Evolutionary conservation across 495 filamentous ascomycete species (phyloP).

Genomic region (Opeltia flavorubescens): DNA sequence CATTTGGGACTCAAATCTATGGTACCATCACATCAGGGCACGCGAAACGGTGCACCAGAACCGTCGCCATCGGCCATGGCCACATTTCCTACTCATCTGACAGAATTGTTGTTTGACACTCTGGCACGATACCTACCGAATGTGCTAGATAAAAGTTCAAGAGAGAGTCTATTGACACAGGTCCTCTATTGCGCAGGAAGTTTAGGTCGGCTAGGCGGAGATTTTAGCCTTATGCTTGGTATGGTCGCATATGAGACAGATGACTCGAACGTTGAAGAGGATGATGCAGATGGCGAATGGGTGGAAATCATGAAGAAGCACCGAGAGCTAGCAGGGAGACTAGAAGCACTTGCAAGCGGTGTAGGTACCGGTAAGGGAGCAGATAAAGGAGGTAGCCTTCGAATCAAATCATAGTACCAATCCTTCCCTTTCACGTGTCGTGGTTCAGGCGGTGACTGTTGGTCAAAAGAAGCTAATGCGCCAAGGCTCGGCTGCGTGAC

Average conservation of each 20-base stretch:
- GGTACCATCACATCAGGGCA: slow-evolving; percentile 8
- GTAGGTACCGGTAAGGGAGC: slow-evolving; percentile 12
- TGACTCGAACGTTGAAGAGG: slow-evolving; percentile 6
- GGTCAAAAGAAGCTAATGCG: too few relatives aligned
- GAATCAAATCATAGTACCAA: background rate
- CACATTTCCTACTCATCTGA: slow-evolving; percentile 77
- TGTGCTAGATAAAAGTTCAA: slow-evolving; percentile 60
- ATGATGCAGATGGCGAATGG: slow-evolving; percentile 42
- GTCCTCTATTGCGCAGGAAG: slow-evolving; percentile 92
- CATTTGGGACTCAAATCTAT: slow-evolving; percentile 10
- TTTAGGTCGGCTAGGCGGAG: slow-evolving; percentile 78
- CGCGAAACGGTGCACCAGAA: slow-evolving; percentile 42
- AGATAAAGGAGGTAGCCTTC: slow-evolving; percentile 1
- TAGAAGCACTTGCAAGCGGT: slow-evolving; percentile 63
- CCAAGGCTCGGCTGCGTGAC: too few relatives aligned
- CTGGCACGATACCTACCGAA: slow-evolving; percentile 70
- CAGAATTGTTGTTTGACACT: slow-evolving; percentile 66
- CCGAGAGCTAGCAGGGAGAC: slow-evolving; percentile 64
- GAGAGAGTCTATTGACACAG: slow-evolving; percentile 83
- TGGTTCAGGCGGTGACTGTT: too few relatives aligned
- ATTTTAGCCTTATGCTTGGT: slow-evolving; percentile 81
- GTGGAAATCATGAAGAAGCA: slow-evolving; percentile 86
- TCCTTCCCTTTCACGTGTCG: background rate
- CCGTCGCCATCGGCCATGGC: slow-evolving; percentile 62
- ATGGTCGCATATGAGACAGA: slow-evolving; percentile 32